Conservation (phyloP, 202 grass and related monocot species). For the Dendrocalamus latiflorus region DNA sequence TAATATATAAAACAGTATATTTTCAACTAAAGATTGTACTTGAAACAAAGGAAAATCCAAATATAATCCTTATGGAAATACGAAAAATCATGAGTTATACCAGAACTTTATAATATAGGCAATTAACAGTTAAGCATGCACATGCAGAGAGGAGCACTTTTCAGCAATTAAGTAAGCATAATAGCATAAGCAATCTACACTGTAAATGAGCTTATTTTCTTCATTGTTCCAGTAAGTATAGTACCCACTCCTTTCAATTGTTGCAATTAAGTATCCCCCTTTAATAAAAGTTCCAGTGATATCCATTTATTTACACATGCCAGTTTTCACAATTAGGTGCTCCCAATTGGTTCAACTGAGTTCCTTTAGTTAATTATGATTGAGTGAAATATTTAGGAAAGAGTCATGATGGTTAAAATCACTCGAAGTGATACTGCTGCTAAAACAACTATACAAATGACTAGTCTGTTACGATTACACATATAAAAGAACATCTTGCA, state of each 20-base stretch:
- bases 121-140: neutral
- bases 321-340: neutral
- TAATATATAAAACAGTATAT: neutral
- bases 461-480: neutral
- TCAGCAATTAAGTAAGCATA: neutral
- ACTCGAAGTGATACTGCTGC: neutral
- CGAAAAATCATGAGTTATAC: neutral
- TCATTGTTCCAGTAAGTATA: neutral
- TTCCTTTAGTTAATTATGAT: neutral
- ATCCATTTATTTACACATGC: neutral
- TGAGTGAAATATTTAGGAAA: neutral
- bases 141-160: neutral
- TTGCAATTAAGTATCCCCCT: neutral
- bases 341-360: neutral
- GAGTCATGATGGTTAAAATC: neutral
- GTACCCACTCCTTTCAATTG: neutral
- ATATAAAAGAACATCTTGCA: constrained; percentile 4
- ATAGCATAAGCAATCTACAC: neutral
- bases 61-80: neutral
- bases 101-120: neutral
- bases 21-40: constrained; percentile 2
- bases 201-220: neutral
- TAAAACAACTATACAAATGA: neutral
- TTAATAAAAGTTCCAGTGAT: constrained; percentile 5
- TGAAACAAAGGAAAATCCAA: neutral